Base-by-base conservation (phyloP, 345 rosid species). In the Eucalyptus regnans region DNA sequence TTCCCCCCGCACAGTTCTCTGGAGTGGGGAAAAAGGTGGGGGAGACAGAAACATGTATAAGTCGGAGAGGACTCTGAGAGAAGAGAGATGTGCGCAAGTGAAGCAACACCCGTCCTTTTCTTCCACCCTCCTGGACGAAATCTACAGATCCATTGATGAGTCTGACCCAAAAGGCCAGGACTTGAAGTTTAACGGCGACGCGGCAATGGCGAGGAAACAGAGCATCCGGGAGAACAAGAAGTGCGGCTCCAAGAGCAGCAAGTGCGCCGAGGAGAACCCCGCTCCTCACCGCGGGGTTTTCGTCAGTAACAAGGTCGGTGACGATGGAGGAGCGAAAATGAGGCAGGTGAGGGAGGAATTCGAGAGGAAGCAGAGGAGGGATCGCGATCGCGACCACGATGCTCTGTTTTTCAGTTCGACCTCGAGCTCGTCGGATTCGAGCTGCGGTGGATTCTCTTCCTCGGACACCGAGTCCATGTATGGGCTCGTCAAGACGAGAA, bases 61-160 rank as follows among this genome's bases (percentile, higher is more conserved):
- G 89, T 86, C 88, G 88, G 95, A 94, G 93, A 93, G 89, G 90
- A 50, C 88, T 43, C 20, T 87, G 43, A 89, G 91, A 50, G 94
- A 89, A 25, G 91, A 88, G 12, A 86, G 92, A 86, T 86, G 87
- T 66, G 90, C 43, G 89, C 89, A 80, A 4, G 90, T 86, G 80
- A 89, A 76, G 62, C 89, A 90, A 43, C 93, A 88, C 95, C 98
- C 98, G 56, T 96, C 99, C 88, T 97, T 97, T 92, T 97, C 99
- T 50, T 97, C 99, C 11, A 90, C 92, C 86, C 97, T 97, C 33
- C 99, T 97, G 66, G 99, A 97, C 88, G 93, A 97, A 93, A 97
- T 97, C 91, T 97, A 95, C 94, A 95, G 97, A 68, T 96, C 99
- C 50, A 94, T 96, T 66, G 98, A 93, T 46, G 97, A 93, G 7